These are phyloP conservation scores for Debaryomyces tyrocola DNA, from an alignment of 805 yeast genomes.

Conservation along the genomic window DNA sequence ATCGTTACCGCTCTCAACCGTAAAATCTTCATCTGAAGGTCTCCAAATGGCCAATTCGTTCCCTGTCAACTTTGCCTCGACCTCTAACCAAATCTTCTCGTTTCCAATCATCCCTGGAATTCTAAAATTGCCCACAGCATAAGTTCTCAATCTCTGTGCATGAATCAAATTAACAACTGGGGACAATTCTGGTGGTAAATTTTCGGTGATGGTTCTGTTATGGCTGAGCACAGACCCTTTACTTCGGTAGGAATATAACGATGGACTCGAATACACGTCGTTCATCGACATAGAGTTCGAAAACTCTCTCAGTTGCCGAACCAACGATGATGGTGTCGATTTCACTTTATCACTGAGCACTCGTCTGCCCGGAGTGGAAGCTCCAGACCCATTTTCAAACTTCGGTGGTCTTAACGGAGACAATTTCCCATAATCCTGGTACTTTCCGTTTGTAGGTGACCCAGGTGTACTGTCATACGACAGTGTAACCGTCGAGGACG, in stretches of 20 bases:
- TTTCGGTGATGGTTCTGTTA: slow-evolving; percentile 19
- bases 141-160: slow-evolving; percentile 68
- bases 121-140: slow-evolving; percentile 52
- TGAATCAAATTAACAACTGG: slow-evolving; percentile 71
- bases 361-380: slow-evolving; percentile 11
- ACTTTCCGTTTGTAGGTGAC: slow-evolving; percentile 1
- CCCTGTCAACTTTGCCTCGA: slow-evolving; percentile 48
- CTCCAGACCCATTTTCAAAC: slow-evolving; percentile 1
- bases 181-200: slow-evolving; percentile 60
- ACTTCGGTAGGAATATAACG: slow-evolving; percentile 9
- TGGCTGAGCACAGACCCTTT: slow-evolving; percentile 15
- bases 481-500: not conserved
- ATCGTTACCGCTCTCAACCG: slow-evolving; percentile 28
- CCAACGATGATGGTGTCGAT: slow-evolving; percentile 34
- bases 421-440: not conserved
- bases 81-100: slow-evolving; percentile 31
- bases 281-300: slow-evolving; percentile 12
- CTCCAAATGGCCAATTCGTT: slow-evolving; percentile 54
- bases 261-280: slow-evolving; percentile 8
- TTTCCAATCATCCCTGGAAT: slow-evolving; percentile 21
- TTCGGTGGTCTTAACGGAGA: slow-evolving; percentile 3
- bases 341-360: slow-evolving; percentile 29
- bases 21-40: slow-evolving; percentile 26
- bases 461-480: slow-evolving; percentile 2
- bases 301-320: slow-evolving; percentile 30